phyloP scores from a whole-genome alignment of 768 basidiomycete genomes.

The Coprinellus micaceus region DNA sequence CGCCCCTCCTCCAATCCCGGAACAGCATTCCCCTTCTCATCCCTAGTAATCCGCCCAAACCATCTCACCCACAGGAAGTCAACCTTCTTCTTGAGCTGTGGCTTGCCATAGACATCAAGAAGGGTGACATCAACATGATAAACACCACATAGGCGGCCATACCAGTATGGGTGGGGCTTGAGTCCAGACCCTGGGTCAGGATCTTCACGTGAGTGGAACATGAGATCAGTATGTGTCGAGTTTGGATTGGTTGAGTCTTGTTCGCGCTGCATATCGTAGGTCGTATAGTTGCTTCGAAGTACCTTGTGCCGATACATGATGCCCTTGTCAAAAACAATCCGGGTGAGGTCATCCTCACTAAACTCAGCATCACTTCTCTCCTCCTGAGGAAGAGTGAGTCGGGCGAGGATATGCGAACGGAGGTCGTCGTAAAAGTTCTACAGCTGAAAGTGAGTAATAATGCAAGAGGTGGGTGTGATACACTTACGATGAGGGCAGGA shows the following conservation, averaged over 20 bases:
- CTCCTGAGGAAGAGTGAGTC: constrained; percentile 13
- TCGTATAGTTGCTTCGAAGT: constrained; percentile 24
- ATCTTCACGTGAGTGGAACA: constrained; percentile 23
- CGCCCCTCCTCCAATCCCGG: not conserved
- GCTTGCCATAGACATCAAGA: not conserved
- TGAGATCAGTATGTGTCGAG: constrained; percentile 29
- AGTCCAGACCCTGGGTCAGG: constrained; percentile 4
- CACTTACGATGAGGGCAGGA: constrained; percentile 17
- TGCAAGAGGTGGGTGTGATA: not conserved
- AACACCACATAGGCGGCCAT: constrained; percentile 26
- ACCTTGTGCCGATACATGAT: constrained; percentile 15
- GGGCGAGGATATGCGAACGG: constrained; percentile 26
- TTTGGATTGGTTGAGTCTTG: constrained; percentile 41
- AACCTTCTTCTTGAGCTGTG: constrained; percentile 1
- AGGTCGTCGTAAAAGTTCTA: constrained; percentile 27
- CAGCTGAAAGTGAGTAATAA: not conserved
- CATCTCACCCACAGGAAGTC: constrained; percentile 26
- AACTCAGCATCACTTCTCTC: constrained; percentile 20
- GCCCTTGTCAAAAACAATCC: constrained; percentile 17
- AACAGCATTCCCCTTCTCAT: constrained; percentile 7
- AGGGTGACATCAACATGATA: not conserved
- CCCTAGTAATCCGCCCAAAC: constrained; percentile 16
- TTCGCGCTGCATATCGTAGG: constrained; percentile 32
- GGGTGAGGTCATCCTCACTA: constrained; percentile 18
- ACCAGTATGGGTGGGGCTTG: constrained; percentile 29